Base-by-base conservation (phyloP, 495 filamentous ascomycete species). In the Aspergillus taichungensis region DNA sequence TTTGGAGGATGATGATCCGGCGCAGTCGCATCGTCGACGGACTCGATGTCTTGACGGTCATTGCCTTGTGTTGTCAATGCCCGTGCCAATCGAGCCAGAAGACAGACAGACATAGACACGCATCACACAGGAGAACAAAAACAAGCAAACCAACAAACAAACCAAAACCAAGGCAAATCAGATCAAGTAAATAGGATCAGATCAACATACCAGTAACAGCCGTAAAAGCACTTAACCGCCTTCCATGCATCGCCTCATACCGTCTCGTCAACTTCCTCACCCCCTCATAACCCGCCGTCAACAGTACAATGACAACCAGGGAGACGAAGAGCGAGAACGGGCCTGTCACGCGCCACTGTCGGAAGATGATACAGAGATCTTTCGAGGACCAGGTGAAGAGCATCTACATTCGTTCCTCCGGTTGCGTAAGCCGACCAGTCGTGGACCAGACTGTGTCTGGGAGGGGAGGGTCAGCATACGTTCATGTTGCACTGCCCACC, bases 311-410 rank as follows among this genome's bases (percentile, higher is more conserved):
- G 43, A 78, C 86, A 40, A 87, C 61, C 51, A 98, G 82, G 30
- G 89, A 94, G 55, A 86, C 57, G 58, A 95, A 54, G 28, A 98
- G 81, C 6, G 80, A 78, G 18, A 74, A 46, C n/a, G 79, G 79
- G 34, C 78, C 80, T 41, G 68, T 76, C 62, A 97, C 70, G 58
- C 83, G 92, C 92, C 92, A 98, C 68, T 80, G 77, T 52, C 73
- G 80, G 74, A 96, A 98, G 65, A 97, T 75, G 58, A 98, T 90
- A 75, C 92, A 98, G 47, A 98, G 85, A 64, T 96, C 79, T 37
- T 78, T 72, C 12, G 88, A 89, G 54, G 85, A 76, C 94, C 92
- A 97, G 42, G 88, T 98, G 66, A 98, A 98, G 30, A 96, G 78
- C 91, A 95, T 97, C 87, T 94, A 50, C 10, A 12, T 6, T 11